Percentiles rank a stretch among this genome's conserved stretches.
These are phyloP conservation scores for Neonectria magnoliae DNA, from an alignment of 2,329 filamentous ascomycete genomes.

Conservation along the genomic window DNA sequence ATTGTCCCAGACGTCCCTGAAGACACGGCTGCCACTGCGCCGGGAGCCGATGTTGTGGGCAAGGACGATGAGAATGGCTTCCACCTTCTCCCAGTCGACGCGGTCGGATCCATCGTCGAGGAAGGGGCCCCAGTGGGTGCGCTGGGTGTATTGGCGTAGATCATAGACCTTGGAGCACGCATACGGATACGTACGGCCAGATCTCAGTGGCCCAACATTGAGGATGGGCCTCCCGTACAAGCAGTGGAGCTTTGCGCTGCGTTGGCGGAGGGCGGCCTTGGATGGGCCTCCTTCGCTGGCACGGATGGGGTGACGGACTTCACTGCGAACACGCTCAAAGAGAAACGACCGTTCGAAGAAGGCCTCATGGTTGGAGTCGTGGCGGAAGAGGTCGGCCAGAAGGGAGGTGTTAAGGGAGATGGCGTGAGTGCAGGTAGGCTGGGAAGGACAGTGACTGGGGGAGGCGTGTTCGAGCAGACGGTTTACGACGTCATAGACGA, in stretches of 20 bases:
- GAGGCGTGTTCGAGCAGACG: slow-evolving; percentile 58
- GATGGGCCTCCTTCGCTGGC: slow-evolving; percentile 29
- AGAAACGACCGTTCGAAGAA: slow-evolving; percentile 74
- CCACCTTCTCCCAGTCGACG: slow-evolving; percentile 84
- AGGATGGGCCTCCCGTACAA: slow-evolving; percentile 71
- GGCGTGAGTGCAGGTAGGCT: slow-evolving; percentile 49
- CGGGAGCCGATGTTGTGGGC: slow-evolving; percentile 68
- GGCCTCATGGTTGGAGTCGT: slow-evolving; percentile 62
- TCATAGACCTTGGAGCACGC: slow-evolving; percentile 79
- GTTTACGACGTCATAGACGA: slow-evolving; percentile 58
- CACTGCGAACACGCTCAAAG: slow-evolving; percentile 64
- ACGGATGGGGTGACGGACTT: slow-evolving; percentile 45
- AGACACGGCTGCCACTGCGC: slow-evolving; percentile 56
- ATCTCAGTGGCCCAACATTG: slow-evolving; percentile 48
- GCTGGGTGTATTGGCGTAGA: slow-evolving; percentile 71
- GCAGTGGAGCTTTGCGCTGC: slow-evolving; percentile 76
- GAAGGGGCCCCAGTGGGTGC: slow-evolving; percentile 77
- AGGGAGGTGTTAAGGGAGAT: slow-evolving; percentile 59
- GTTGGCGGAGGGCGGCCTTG: slow-evolving; percentile 59
- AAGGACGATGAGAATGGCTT: slow-evolving; percentile 77
- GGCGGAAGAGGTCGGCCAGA: slow-evolving; percentile 56
- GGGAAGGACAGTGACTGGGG: slow-evolving; percentile 44
- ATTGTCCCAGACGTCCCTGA: slow-evolving; percentile 62
- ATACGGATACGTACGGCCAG: slow-evolving; percentile 61
- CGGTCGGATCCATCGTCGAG: slow-evolving; percentile 66